Percentiles rank a stretch among this genome's conserved stretches.
phyloP scores from a whole-genome alignment of 495 filamentous ascomycete species.

The Symbiotaphrina buchneri region DNA sequence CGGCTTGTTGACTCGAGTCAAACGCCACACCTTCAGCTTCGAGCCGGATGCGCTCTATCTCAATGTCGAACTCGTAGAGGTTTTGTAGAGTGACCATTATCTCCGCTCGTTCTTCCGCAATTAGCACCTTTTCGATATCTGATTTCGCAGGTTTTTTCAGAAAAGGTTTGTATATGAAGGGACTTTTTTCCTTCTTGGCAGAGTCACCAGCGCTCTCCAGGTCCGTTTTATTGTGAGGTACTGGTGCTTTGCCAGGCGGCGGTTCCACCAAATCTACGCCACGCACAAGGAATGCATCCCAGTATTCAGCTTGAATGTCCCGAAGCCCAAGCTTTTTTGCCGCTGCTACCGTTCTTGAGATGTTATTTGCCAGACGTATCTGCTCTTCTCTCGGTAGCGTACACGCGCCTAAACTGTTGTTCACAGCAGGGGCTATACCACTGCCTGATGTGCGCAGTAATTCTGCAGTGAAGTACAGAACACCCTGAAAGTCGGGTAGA shows the following conservation, averaged over 20 bases:
- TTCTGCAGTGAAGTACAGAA: conserved; percentile 66
- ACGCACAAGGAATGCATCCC: conserved; percentile 86
- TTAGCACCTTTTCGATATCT: conserved; percentile 36
- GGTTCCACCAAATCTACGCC: conserved; percentile 45
- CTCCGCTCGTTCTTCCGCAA: conserved; percentile 49
- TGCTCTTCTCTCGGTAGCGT: conserved; percentile 65
- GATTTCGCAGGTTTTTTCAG: conserved; percentile 35
- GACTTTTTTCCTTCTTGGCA: conserved; percentile 36
- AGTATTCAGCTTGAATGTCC: conserved; percentile 61
- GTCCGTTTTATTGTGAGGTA: conserved; percentile 48
- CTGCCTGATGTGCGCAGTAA: conserved; percentile 63
- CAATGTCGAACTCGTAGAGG: conserved; percentile 77
- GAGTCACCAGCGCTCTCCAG: conserved; percentile 35
- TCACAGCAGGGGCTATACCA: conserved; percentile 46
- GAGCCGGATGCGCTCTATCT: conserved; percentile 62
- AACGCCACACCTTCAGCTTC: conserved; percentile 50
- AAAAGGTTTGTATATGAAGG: conserved; percentile 88
- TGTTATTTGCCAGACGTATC: conserved; percentile 53
- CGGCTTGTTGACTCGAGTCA: conserved; percentile 35
- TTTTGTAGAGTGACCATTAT: conserved; percentile 80
- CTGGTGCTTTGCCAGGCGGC: conserved; percentile 29
- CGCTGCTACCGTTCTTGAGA: conserved; percentile 58
- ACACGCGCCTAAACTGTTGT: conserved; percentile 33
- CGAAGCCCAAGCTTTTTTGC: conserved; percentile 48
- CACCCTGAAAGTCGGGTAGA: conserved; percentile 73